Conservation (phyloP, 2,329 filamentous ascomycete species). For the Blumeria graminis region DNA sequence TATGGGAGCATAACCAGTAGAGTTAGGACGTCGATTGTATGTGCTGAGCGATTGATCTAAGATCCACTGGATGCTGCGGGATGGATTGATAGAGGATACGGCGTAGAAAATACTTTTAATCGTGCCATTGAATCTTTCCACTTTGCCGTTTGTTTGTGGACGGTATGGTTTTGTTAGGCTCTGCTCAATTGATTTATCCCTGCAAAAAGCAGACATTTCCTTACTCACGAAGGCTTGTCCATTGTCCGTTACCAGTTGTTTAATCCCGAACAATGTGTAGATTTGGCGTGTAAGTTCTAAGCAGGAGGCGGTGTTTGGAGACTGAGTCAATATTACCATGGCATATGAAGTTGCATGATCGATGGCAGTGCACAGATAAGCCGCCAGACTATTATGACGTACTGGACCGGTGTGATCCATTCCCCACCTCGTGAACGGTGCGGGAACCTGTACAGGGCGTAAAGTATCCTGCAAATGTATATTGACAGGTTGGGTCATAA, state of each 20-base stretch:
- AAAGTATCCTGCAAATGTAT: not conserved
- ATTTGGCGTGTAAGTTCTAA: not conserved
- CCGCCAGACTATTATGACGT: not conserved
- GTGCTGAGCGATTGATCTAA: not conserved
- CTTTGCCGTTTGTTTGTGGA: not conserved
- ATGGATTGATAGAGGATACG: not conserved
- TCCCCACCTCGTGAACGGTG: not conserved
- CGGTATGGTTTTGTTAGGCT: not conserved
- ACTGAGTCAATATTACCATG: not conserved
- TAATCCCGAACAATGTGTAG: not conserved
- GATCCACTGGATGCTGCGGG: slow-evolving; percentile 1
- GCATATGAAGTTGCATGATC: not conserved
- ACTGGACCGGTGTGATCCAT: not conserved
- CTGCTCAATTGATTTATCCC: not conserved
- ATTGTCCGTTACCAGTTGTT: not conserved
- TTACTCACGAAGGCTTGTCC: not conserved
- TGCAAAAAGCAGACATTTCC: not conserved
- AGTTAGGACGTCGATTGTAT: not conserved
- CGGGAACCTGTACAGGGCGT: not conserved
- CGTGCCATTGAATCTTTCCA: slow-evolving; percentile 1
- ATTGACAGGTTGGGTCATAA: not conserved
- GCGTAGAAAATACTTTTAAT: slow-evolving; percentile 1
- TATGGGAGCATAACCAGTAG: not conserved
- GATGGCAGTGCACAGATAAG: not conserved
- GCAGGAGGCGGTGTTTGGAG: not conserved